These are phyloP conservation scores for Dactylonectria macrodidyma DNA, from an alignment of 2,329 filamentous ascomycete species.

Conservation along the genomic window DNA sequence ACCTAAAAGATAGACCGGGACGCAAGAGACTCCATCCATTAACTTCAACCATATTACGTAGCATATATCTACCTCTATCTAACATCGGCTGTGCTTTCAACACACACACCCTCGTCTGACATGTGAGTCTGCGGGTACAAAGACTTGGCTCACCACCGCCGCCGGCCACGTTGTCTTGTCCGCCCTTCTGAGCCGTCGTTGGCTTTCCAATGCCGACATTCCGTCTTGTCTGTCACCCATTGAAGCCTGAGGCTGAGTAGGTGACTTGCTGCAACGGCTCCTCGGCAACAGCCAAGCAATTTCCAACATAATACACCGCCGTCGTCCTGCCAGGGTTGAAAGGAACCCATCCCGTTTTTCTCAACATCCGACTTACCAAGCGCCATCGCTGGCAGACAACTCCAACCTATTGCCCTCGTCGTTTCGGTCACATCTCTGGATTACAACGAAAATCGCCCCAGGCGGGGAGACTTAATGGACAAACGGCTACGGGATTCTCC, in stretches of 20 bases:
- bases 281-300: background rate
- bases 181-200: background rate
- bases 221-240: background rate
- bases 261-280: background rate
- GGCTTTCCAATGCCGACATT: background rate
- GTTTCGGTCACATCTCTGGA: conserved; percentile 5
- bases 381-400: background rate
- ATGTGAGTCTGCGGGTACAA: conserved; percentile 1
- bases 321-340: background rate
- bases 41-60: background rate
- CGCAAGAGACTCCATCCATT: conserved; percentile 1
- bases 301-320: background rate
- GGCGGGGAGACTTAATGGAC: conserved; percentile 10
- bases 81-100: background rate
- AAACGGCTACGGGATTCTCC: conserved; percentile 27
- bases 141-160: background rate
- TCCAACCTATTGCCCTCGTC: background rate
- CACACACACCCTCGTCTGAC: background rate
- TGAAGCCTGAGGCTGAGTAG: too few relatives aligned
- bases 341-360: background rate
- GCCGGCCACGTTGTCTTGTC: background rate
- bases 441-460: conserved; percentile 5
- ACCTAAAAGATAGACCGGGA: conserved; percentile 6
- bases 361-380: background rate
- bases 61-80: conserved; percentile 10